A percentile compares a stretch with the other conserved stretches of the same genome.
phyloP scores from a whole-genome alignment of 1,284 basidiomycete genomes.

The Cryptococcus depauperatus region DNA sequence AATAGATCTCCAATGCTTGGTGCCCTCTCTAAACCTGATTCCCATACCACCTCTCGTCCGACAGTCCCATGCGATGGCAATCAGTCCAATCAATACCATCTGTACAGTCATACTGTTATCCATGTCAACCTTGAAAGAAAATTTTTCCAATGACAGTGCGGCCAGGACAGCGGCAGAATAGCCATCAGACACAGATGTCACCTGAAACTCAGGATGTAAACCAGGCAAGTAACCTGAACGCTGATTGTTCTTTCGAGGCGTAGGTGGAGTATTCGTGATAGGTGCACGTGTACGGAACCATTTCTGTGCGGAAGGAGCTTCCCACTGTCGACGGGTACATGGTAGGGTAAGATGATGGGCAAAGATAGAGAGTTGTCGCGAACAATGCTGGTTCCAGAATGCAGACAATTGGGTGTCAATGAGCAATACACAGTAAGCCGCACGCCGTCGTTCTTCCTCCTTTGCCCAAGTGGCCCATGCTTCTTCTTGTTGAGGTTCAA shows the following conservation, averaged over 20 bases:
- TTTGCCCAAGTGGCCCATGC: conserved; percentile 38
- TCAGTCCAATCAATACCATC: conserved; percentile 30
- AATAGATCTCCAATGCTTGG: conserved; percentile 33
- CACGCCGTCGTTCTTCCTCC: conserved; percentile 37
- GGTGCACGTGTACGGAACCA: conserved; percentile 20
- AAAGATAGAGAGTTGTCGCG: conserved; percentile 35
- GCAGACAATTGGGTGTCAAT: conserved; percentile 37
- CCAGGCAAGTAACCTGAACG: conserved; percentile 26
- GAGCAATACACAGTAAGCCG: conserved; percentile 33
- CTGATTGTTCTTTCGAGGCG: conserved; percentile 4
- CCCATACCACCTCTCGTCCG: conserved; percentile 36
- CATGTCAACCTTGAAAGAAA: conserved; percentile 23
- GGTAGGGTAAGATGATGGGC: conserved; percentile 36
- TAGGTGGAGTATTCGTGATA: not conserved
- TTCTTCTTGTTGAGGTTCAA: conserved; percentile 19
- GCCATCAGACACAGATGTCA: conserved; percentile 25
- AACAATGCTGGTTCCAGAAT: conserved; percentile 38
- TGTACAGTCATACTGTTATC: conserved; percentile 26
- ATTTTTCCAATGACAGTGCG: conserved; percentile 16
- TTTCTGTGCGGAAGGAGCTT: conserved; percentile 25
- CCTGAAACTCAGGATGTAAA: conserved; percentile 36
- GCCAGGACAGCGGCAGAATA: conserved; percentile 26
- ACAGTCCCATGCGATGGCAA: conserved; percentile 38
- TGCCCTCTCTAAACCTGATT: conserved; percentile 32
- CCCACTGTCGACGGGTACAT: conserved; percentile 27